Base-by-base conservation (phyloP, 805 yeast species). In the Crinitomyces ghanaensis region DNA sequence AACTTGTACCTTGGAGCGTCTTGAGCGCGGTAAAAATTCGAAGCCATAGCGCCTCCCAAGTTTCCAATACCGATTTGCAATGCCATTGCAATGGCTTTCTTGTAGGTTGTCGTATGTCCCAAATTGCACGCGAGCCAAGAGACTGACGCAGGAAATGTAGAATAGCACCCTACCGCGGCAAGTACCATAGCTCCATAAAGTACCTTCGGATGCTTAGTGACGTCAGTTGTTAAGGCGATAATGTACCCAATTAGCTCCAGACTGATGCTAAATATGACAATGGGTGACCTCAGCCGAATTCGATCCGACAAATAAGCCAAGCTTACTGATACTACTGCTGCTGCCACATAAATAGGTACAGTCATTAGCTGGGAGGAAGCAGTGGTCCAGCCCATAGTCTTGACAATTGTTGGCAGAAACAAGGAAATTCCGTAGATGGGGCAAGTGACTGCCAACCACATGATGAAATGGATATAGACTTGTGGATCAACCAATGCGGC, bases 21-120 rank as follows among this genome's bases (percentile, higher is more conserved):
- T 25, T 51, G 45, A 20, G 66, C 47, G 37, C 73, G 61, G 53
- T 70, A 73, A 16, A 72, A 56, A 42, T 62, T 72, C 2, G 76
- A 31, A 6, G 30, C 36, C 6, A 36, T 12, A 12, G 73, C 72
- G 42, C 77, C 79, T 31, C 77, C 78, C 43, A 72, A 68, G 52
- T 73, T 73, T 39, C 78, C 80, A 45, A 73, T 69, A 2, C 79
- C 78, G 45, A 74, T 65, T 43, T 70, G 70, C 56, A 66, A 60
- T 4, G 71, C 72, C 20, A 71, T 60, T 12, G 70, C 72, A 15
- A 66, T 66, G 16, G 67, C 63, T 40, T 73, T 70, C 49, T 77
- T 59, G 22, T 65, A 51, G 45, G 72, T 76, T 8, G 77, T 75
- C n/a, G 69, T 66, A 39, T n/a, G n/a, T n/a, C n/a, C n/a, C n/a